phyloP scores from a whole-genome alignment of 2,329 filamentous ascomycete species.

The Calonectria montana region DNA sequence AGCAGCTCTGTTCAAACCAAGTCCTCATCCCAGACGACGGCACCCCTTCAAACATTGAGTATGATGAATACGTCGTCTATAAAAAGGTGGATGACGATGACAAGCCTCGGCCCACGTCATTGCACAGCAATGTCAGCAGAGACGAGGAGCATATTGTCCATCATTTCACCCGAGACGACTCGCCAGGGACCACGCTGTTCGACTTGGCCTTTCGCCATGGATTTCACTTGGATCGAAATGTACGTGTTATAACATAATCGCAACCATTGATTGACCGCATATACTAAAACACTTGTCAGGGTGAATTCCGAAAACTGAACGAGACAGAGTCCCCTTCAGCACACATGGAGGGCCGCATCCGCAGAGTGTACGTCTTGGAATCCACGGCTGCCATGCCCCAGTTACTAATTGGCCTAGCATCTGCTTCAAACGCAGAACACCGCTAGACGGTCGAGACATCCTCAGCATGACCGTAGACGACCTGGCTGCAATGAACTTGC shows the following conservation, averaged over 20 bases:
- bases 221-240: slow-evolving; percentile 44
- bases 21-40: slow-evolving; percentile 46
- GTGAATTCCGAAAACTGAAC: slow-evolving; percentile 38
- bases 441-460: slow-evolving; percentile 47
- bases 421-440: slow-evolving; percentile 50
- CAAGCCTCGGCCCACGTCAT: slow-evolving; percentile 19
- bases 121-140: slow-evolving; percentile 16
- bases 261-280: not conserved
- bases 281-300: slow-evolving; percentile 28
- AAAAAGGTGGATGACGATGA: slow-evolving; percentile 38
- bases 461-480: slow-evolving; percentile 50
- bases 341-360: slow-evolving; percentile 49
- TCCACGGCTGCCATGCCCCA: not conserved
- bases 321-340: slow-evolving; percentile 34
- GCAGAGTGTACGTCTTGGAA: slow-evolving; percentile 46
- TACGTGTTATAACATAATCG: slow-evolving; percentile 17
- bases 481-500: slow-evolving; percentile 49
- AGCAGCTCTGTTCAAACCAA: slow-evolving; percentile 45
- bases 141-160: slow-evolving; percentile 46
- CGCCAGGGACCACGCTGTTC: slow-evolving; percentile 46
- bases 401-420: slow-evolving; percentile 40
- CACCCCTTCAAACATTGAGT: slow-evolving; percentile 48
- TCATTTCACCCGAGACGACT: slow-evolving; percentile 48
- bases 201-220: slow-evolving; percentile 48
- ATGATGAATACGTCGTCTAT: slow-evolving; percentile 54